Conservation (phyloP, 306 rosid genomes). For the Cucurbita maxima region DNA sequence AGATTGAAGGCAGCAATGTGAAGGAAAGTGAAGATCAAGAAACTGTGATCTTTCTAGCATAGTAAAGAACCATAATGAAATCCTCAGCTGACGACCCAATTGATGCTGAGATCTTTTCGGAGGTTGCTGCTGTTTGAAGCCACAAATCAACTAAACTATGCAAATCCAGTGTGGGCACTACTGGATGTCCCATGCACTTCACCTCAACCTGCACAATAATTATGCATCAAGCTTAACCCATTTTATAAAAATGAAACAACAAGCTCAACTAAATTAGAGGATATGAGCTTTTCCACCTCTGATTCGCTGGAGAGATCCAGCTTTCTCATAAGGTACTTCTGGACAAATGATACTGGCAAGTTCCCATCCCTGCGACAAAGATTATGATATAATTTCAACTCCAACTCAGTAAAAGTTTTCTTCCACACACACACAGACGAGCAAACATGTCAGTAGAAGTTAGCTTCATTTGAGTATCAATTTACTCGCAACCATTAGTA, state of each 20-base stretch:
- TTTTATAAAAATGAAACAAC: background rate
- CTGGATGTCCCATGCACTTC: slow-evolving; percentile 81
- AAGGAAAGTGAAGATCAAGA: slow-evolving; percentile 19
- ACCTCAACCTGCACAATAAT: slow-evolving; percentile 59
- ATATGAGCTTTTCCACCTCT: slow-evolving; percentile 31
- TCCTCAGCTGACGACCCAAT: slow-evolving; percentile 89
- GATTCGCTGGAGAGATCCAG: slow-evolving; percentile 46
- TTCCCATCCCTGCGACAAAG: slow-evolving; percentile 46
- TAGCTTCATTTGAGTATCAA: background rate
- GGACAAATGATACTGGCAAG: slow-evolving; percentile 42
- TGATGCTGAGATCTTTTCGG: slow-evolving; percentile 42
- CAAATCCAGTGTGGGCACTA: slow-evolving; percentile 51
- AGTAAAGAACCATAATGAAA: slow-evolving; percentile 70
- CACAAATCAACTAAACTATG: slow-evolving; percentile 62
- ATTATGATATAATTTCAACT: background rate
- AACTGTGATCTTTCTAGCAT: slow-evolving; percentile 44
- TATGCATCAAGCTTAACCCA: background rate
- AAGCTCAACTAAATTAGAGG: background rate
- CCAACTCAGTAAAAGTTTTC: background rate
- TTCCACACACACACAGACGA: background rate
- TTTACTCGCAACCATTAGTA: background rate
- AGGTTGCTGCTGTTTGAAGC: slow-evolving; percentile 49
- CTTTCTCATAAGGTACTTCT: slow-evolving; percentile 51
- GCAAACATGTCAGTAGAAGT: background rate
- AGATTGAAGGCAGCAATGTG: background rate